phyloP scores from a whole-genome alignment of 148 eudicot species.

The Vaccinium darrowii region DNA sequence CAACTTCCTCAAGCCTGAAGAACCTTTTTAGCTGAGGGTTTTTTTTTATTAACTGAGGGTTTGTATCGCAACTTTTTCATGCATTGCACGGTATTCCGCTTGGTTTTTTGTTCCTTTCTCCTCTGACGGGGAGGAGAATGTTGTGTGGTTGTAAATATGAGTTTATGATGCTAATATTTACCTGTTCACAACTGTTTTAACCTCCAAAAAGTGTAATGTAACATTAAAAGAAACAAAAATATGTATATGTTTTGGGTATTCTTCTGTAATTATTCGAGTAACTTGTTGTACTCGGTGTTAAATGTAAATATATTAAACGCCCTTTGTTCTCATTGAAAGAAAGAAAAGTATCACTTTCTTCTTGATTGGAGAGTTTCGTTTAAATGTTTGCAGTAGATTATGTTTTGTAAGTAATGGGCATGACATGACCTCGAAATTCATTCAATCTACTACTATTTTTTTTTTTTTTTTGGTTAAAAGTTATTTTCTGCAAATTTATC shows the following conservation, averaged over 20 bases:
- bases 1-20: constrained; percentile 85
- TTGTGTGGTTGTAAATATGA: background rate
- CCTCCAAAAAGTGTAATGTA: background rate
- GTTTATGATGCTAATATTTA: background rate
- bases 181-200: constrained; percentile 8
- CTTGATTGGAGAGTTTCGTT: background rate
- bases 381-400: background rate
- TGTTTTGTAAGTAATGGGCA: background rate
- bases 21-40: constrained; percentile 47
- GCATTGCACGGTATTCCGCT: background rate
- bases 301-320: background rate
- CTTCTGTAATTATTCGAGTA: background rate
- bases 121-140: background rate
- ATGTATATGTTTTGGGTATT: background rate
- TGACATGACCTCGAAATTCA: background rate
- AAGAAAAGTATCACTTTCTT: background rate
- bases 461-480: background rate
- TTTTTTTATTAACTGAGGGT: no score
- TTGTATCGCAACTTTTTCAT: constrained; percentile 1
- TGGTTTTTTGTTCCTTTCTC: background rate
- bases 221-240: background rate
- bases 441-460: background rate
- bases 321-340: background rate
- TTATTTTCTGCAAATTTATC: background rate
- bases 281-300: background rate